Evolutionary conservation across 2,329 filamentous ascomycete genomes (phyloP).

Genomic region (Thielaviopsis populi): DNA sequence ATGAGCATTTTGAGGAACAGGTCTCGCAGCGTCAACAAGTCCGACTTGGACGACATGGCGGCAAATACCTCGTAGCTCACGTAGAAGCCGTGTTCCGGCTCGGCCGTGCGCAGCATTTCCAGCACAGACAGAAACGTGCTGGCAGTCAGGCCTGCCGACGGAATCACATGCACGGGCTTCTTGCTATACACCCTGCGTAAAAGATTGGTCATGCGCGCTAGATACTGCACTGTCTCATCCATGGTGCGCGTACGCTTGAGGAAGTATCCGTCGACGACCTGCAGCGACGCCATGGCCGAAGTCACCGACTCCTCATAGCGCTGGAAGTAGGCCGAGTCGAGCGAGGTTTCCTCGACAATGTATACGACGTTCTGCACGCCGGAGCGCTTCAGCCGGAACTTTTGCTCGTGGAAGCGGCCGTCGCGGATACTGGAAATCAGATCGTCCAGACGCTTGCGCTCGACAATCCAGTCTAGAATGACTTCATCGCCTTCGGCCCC

Average conservation of each 20-base stretch:
- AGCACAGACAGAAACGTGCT: slow-evolving; percentile 52
- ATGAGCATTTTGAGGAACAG: slow-evolving; percentile 75
- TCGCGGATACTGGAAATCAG: slow-evolving; percentile 69
- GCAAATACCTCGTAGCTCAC: slow-evolving; percentile 59
- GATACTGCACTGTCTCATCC: slow-evolving; percentile 63
- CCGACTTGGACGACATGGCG: slow-evolving; percentile 58
- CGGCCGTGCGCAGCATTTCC: slow-evolving; percentile 38
- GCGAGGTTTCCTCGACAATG: slow-evolving; percentile 56
- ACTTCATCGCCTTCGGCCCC: slow-evolving; percentile 54
- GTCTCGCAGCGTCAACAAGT: slow-evolving; percentile 57
- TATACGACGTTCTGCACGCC: slow-evolving; percentile 67
- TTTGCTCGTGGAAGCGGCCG: slow-evolving; percentile 70
- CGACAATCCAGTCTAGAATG: slow-evolving; percentile 65
- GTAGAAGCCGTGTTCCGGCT: slow-evolving; percentile 38
- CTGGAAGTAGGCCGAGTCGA: slow-evolving; percentile 38
- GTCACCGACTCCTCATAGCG: slow-evolving; percentile 52
- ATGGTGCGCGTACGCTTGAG: slow-evolving; percentile 61
- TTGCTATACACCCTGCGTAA: slow-evolving; percentile 50
- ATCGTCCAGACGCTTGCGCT: slow-evolving; percentile 68
- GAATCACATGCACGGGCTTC: slow-evolving; percentile 46
- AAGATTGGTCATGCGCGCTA: slow-evolving; percentile 55
- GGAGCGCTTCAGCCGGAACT: slow-evolving; percentile 58
- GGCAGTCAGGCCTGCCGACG: slow-evolving; percentile 45
- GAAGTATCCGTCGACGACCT: slow-evolving; percentile 66
- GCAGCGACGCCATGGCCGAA: slow-evolving; percentile 60